phyloP scores from a whole-genome alignment of 2,329 filamentous ascomycete genomes.

The Paracoccidioides lutzii region DNA sequence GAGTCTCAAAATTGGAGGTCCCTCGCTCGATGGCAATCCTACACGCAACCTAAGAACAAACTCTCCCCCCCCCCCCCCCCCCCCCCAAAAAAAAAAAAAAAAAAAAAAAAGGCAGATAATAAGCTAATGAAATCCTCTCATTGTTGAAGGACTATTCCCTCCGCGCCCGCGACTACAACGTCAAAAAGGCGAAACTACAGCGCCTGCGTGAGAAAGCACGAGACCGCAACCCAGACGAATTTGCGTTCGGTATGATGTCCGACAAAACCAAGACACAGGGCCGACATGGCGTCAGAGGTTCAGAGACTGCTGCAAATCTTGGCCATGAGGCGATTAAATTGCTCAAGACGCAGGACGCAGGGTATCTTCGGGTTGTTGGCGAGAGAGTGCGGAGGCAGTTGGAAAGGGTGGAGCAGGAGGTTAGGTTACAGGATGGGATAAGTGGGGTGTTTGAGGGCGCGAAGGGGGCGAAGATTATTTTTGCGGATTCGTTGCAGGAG shows the following conservation, averaged over 20 bases:
- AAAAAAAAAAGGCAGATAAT: no score
- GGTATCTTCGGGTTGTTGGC: conserved; percentile 47
- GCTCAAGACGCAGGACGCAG: conserved; percentile 53
- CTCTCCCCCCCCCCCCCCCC: neutral
- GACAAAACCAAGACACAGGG: conserved; percentile 30
- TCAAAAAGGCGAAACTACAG: conserved; percentile 47
- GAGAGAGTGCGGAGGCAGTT: conserved; percentile 43
- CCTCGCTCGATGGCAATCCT: neutral
- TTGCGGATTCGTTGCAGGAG: conserved; percentile 27
- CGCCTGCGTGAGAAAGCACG: conserved; percentile 46
- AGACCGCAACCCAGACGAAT: conserved; percentile 54
- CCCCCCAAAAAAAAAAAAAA: neutral
- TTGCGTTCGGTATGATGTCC: conserved; percentile 52
- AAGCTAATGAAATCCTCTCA: neutral
- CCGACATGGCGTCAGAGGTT: conserved; percentile 35
- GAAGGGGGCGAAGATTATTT: conserved; percentile 23
- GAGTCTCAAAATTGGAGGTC: neutral
- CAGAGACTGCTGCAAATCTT: conserved; percentile 34
- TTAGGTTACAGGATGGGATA: conserved; percentile 30
- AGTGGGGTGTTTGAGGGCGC: conserved; percentile 16
- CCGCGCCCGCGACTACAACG: conserved; percentile 50
- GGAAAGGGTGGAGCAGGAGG: conserved; percentile 36
- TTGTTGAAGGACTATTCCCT: conserved; percentile 46
- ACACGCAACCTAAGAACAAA: neutral
- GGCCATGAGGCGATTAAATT: conserved; percentile 48